Evolutionary conservation across 805 yeast species (phyloP), one percentile per base, ranked within the genome.

Genomic region (Kluyveromyces aestuarii): DNA sequence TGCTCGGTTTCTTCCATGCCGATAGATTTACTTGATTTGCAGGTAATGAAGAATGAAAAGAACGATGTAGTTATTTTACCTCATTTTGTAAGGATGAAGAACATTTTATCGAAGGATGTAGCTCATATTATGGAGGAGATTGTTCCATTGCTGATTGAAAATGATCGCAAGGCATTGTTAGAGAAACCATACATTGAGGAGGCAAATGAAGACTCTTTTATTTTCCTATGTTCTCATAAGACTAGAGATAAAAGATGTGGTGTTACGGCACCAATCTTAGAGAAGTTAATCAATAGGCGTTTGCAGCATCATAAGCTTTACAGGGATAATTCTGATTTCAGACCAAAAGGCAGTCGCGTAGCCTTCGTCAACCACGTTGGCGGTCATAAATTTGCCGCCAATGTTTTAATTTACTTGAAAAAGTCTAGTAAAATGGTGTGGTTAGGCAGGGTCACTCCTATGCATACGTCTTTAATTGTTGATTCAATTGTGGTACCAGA

Each of bases 171-270:
- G 44, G 45, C 42, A 36, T 37, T 50, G 39, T 47, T 25, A 49
- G 53, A 27, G 55, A 69, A 27, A 58, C 68, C 19, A 63, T 53
- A 53, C 11, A 63, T 79, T 2, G 67, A 63, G 33, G 68, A 62
- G 40, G 79, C 74, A 45, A 50, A 44, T 2, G 70, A 67, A 48
- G 63, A 64, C 40, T 64, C 84, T 1, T 77, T 75, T 57, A 72
- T 91, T 1, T 75, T 93, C 44, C 66, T 93, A 46, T 91, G 99
- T 59, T 90, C 97, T 0, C 99, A 91, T 66, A 73, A 75, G 45
- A 87, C 95, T 10, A 81, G 98, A 64, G 99, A 91, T 63, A 90
- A 88, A 64, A 73, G 91, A 52, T 91, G 99, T 67, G 97, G 96
- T 44, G 72, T 88, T 43, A 87, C 97, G 1, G 98, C 98, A 0